Evolutionary conservation across 495 filamentous ascomycete genomes (phyloP), one percentile per base, ranked within the genome.

Genomic region (Aspergillus mulundensis): DNA sequence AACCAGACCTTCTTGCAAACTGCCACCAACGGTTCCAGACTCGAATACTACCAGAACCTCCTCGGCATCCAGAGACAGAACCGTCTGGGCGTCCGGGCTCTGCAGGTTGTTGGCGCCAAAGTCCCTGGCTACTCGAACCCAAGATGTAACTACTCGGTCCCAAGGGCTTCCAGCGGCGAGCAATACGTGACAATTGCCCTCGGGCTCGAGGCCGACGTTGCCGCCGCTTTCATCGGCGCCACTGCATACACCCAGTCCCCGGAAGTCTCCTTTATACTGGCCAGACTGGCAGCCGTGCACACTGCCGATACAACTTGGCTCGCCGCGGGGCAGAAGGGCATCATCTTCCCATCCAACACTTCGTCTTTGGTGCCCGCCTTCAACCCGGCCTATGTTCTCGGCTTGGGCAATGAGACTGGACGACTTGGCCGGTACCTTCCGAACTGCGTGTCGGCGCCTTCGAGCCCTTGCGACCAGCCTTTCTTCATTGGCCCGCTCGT

Each of bases 211-310:
- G 25, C 47, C 15, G 64, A 55, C 15, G 59, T 69, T 41, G 44
- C 59, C 34, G 65, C 68, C 28, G 70, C 64, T 28, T 62, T 65
- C 50, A 66, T 70, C 45, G 70, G 64, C 18, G 60, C 64, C 1
- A 58, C 70, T 11, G 70, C 63, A 5, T 72, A 65, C 57, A 70
- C 70, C 39, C 61, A 66, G 42, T 58, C 68, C 0, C 70, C 68
- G 19, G 66, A 72, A 61, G 65, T 70, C 12, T 58, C 70, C 11
- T 70, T 72, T 61, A 58, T 72, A 12, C 36, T 69, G 30, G 63
- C 70, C 10, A 63, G 70, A 43, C 40, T 72, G 48, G 68, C 70
- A 15, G 64, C 68, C 44, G 50, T 67, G 60, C 68, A 72, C 57
- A 59, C 54, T 24, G 57, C 60, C 1, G 63, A 66, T 11, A 59